Evolutionary conservation across 768 basidiomycete species (phyloP), one percentile per base, ranked within the genome.

Genomic region (Collybia sp.): DNA sequence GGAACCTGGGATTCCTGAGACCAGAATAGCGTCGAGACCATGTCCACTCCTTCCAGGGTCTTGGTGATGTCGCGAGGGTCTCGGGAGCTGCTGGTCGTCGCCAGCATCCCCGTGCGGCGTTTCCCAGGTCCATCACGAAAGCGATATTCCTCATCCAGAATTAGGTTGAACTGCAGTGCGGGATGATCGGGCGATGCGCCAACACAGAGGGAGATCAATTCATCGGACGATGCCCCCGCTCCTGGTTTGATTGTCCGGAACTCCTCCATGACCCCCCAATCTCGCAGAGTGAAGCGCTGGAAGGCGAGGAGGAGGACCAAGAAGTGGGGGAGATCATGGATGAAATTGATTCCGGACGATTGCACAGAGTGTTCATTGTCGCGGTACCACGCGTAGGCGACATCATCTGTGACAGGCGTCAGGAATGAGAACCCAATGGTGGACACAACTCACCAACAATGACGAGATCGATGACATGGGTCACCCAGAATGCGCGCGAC

Each of bases 341-440:
- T 47, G 45, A 62, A 54, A 42, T 53, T 53, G 12, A 64, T 51
- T n/a, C 54, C 59, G 10, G 45, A 31, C 6, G 58, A 56, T 44
- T 54, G 53, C 19, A 66, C 51, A 8, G 56, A 45, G 8, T 62
- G 59, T 40, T 57, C 49, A 16, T 51, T 42, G 45, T 66, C 62
- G 37, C 52, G 58, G 34, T 50, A 61, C 51, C 56, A 63, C 25
- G 58, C 38, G 20, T 52, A 61, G n/a, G 57, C 30, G 39, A 48
- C 19, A 15, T 58, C 51, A 42, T 62, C 55, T 60, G 10, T 6
- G 35, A n/a, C 3, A n/a, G 13, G 17, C 17, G 17, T 37, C 10
- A 37, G 13, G 6, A n/a, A 37, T 3, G 25, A 8, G 25, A 25
- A 25, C 8, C 4, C 25, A 25, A 25, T 3, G 8, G 25, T 25